Evolutionary conservation across 2,329 filamentous ascomycete species (phyloP), one percentile per base, ranked within the genome.

Genomic region (Domatiomyces globalis): DNA sequence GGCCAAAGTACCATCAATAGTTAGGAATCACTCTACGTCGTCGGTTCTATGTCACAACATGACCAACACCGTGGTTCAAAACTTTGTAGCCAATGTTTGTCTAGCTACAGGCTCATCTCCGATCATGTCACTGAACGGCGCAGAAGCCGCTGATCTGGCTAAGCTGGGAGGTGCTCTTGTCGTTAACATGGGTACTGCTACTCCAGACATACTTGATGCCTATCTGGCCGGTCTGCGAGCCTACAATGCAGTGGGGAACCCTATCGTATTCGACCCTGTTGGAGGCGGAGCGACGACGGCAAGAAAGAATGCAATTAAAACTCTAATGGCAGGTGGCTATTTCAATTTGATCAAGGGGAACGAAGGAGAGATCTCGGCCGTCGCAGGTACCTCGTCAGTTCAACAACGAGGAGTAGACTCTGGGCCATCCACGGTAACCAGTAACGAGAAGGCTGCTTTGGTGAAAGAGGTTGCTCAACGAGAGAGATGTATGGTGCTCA

Each of bases 11-110:
- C 68, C 71, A 2, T 51, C 60, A 2, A 68, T 85, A 17, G 72
- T 94, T 44, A 72, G 71, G 53, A 72, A 74, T 5, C 76, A 95
- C 46, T 78, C 78, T 4, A 65, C 72, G 2, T 73, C 69, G 44
- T 82, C 78, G 51, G 88, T 89, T 0, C 74, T 96, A 19, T 85
- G 84, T 48, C 90, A 96, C 69, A 95, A 95, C 69, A 96, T 96
- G 87, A 96, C 92, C 49, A 96, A 96, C 65, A 75, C 89, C 49
- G 90, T 96, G 0, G 90, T 95, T 19, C 88, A 95, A 63, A 95
- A 95, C 69, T 85, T 96, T 62, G 86, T 89, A 15, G 90, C 92
- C 49, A 95, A 94, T 63, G 83, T 95, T 2, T 87, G 87, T 42
- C 76, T 95, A 15, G 80, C 84, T 33, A 74, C 71, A 49, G 90